Base-by-base conservation (phyloP, 257 asterid species). In the Striga asiatica region DNA sequence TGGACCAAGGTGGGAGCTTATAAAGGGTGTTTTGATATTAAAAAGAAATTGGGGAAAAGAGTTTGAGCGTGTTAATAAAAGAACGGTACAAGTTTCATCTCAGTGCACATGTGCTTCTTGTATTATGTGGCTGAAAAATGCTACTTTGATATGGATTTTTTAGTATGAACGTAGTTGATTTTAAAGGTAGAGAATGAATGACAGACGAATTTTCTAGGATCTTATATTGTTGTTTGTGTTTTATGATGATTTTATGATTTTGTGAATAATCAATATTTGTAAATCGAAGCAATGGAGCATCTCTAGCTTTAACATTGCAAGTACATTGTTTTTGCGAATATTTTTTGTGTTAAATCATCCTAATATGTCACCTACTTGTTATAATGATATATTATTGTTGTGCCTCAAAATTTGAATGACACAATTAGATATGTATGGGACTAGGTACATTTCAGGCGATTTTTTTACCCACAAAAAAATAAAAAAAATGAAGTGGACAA, bases 321-420 rank as follows among this genome's bases (percentile, higher is more conserved):
- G 5, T 49, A 9, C 62, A 24, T 37, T 59, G 34, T 39, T 10
- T 37, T 17, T 37, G 43, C 13, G 13, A 37, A 37, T 10, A 10
- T 10, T 37, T 7, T 37, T 10, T 5, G 16, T 37, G 43, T 37
- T 17, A 12, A 37, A 34, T 10, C 43, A 7, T 6, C 13, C 13
- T 11, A 37, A 37, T n/a, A n/a, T n/a, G 65, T 50, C 34, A 19
- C 19, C 42, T 64, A 7, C 34, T 25, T 58, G 43, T 46, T n/a
- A 27, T 21, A 10, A 20, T 31, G 9, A 39, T 39, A 2, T n/a
- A n/a, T n/a, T 52, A 9, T 17, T 62, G 34, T 49, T 35, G 5
- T 60, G 1, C 55, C 51, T 66, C 49, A 53, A 66, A 62, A 56
- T n/a, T 52, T 46, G 9, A 62, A 29, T 50, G 61, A 16, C 16